Evolutionary conservation across 2,329 filamentous ascomycete species (phyloP).

Genomic region (Gremmenia infestans): DNA sequence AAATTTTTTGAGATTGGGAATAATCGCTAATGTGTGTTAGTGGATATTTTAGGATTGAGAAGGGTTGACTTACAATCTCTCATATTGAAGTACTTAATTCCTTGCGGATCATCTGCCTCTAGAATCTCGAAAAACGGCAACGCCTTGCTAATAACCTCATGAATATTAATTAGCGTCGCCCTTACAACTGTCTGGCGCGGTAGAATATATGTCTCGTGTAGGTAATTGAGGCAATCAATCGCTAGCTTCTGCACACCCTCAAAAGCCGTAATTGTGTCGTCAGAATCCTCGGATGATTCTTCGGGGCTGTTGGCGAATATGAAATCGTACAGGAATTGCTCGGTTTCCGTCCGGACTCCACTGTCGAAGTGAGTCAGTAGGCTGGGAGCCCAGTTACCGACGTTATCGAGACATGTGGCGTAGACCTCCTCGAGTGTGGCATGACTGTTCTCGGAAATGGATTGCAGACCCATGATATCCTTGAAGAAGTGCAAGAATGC

Average conservation of each 20-base stretch:
- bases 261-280: slow-evolving; percentile 8
- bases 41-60: background rate
- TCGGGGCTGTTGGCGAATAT: slow-evolving; percentile 17
- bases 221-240: slow-evolving; percentile 27
- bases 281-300: slow-evolving; percentile 3
- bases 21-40: slow-evolving; percentile 23
- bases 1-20: slow-evolving; percentile 26
- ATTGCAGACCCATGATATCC: slow-evolving; percentile 16
- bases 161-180: slow-evolving; percentile 23
- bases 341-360: slow-evolving; percentile 39
- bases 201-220: slow-evolving; percentile 27
- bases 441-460: slow-evolving; percentile 6
- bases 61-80: slow-evolving; percentile 15
- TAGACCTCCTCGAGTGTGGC: slow-evolving; percentile 36
- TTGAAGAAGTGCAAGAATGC: slow-evolving; percentile 32
- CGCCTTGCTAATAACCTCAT: slow-evolving; percentile 23
- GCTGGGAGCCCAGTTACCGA: slow-evolving; percentile 45
- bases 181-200: slow-evolving; percentile 25
- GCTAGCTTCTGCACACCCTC: slow-evolving; percentile 22
- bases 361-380: slow-evolving; percentile 47
- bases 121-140: slow-evolving; percentile 20
- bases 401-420: slow-evolving; percentile 35
- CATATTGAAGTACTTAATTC: slow-evolving; percentile 13
- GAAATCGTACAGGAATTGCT: slow-evolving; percentile 22
- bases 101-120: slow-evolving; percentile 14